Conservation (phyloP, 2,329 filamentous ascomycete species). For the Exophiala calicioides region DNA sequence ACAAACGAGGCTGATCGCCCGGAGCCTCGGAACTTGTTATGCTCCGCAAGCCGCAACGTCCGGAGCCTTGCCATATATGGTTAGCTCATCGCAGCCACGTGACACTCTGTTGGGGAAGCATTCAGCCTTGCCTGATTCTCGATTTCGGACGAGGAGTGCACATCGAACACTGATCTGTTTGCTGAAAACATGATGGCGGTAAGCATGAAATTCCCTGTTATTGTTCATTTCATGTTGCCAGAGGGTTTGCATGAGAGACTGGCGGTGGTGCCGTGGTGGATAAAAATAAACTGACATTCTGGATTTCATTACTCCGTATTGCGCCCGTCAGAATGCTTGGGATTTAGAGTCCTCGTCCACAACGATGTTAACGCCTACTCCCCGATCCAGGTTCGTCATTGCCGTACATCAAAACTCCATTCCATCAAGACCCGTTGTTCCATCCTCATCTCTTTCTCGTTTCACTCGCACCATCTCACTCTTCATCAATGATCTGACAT, state of each 20-base stretch:
- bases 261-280: no score
- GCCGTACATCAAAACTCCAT: conserved; percentile 63
- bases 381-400: no score
- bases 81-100: no score
- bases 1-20: not conserved
- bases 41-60: not conserved
- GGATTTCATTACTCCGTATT: no score
- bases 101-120: no score
- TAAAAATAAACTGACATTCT: no score
- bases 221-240: no score
- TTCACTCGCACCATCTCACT: conserved; percentile 61
- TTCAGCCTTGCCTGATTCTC: no score
- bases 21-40: not conserved
- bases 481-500: conserved; percentile 76
- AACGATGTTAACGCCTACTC: no score
- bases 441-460: conserved; percentile 54
- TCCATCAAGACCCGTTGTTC: conserved; percentile 45
- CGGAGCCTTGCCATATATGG: not conserved
- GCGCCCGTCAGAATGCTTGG: no score
- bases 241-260: no score
- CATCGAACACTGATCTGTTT: not conserved
- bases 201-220: conserved; percentile 9
- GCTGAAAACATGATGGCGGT: conserved; percentile 1
- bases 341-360: no score
- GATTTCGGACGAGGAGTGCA: not conserved